Percentiles rank a stretch among this genome's conserved stretches.
Evolutionary conservation across 495 filamentous ascomycete species (phyloP).

Genomic region (Neurospora sublineolata): DNA sequence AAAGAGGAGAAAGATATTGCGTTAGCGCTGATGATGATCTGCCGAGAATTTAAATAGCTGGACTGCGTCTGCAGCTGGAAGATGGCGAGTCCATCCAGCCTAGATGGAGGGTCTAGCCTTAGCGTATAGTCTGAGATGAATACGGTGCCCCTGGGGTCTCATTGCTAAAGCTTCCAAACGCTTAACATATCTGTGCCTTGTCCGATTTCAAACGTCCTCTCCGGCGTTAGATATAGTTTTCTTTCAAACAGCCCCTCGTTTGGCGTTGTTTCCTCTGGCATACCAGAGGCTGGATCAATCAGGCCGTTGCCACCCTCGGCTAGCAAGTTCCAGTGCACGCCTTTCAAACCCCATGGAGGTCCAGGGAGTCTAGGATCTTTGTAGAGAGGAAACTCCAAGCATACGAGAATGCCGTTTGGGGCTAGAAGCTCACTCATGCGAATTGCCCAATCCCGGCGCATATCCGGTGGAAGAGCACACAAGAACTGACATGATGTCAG

Average conservation of each 20-base stretch:
- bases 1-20: no score
- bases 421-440: constrained; percentile 54
- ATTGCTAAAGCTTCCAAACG: constrained; percentile 6
- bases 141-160: background rate
- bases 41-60: no score
- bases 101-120: background rate
- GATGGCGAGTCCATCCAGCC: background rate
- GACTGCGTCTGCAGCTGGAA: background rate
- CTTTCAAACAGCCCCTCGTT: constrained; percentile 39
- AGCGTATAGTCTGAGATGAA: background rate
- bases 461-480: constrained; percentile 52
- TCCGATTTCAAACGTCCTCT: constrained; percentile 47
- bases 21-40: no score
- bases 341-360: constrained; percentile 53
- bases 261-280: constrained; percentile 2
- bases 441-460: constrained; percentile 55
- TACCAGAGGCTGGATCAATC: constrained; percentile 33
- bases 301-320: constrained; percentile 51
- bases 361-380: constrained; percentile 51
- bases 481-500: constrained; percentile 44
- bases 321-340: constrained; percentile 54
- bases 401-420: constrained; percentile 49
- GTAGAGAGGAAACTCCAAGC: constrained; percentile 65
- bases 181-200: constrained; percentile 20
- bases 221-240: constrained; percentile 51